Evolutionary conservation across 2,329 filamentous ascomycete genomes (phyloP).

Genomic region (Venturia asperata): DNA sequence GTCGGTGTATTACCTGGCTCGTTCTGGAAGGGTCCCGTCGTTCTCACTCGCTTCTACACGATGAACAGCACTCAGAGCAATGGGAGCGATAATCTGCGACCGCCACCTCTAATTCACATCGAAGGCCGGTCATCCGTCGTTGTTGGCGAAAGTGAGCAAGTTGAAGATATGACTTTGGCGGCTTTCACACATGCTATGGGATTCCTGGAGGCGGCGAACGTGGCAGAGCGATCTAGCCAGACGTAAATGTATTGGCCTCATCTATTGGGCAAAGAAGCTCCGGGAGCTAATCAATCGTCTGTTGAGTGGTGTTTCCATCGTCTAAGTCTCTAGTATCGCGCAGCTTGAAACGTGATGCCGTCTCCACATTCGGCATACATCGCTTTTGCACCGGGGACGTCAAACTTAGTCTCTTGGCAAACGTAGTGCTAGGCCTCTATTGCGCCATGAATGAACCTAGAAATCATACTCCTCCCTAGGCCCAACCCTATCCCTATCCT

Average conservation of each 20-base stretch:
- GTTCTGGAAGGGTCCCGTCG: conserved; percentile 1
- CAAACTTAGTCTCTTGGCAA: too few relatives aligned
- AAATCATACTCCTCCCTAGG: not conserved
- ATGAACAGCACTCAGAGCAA: not conserved
- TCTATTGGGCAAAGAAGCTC: too few relatives aligned
- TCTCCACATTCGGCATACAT: too few relatives aligned
- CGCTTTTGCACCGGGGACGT: too few relatives aligned
- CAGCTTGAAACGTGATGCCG: too few relatives aligned
- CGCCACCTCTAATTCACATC: not conserved
- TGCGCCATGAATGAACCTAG: not conserved
- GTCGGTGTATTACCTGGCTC: not conserved
- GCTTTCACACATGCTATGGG: conserved; percentile 1
- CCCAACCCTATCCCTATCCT: not conserved
- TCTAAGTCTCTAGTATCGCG: too few relatives aligned
- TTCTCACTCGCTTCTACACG: not conserved
- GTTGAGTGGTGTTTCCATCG: too few relatives aligned
- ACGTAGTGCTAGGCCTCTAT: too few relatives aligned
- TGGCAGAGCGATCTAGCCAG: too few relatives aligned
- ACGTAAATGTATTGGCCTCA: too few relatives aligned
- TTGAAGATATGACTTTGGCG: not conserved
- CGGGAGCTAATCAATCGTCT: too few relatives aligned
- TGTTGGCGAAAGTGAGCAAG: not conserved
- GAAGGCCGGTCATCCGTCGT: not conserved
- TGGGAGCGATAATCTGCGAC: not conserved
- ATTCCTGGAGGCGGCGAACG: not conserved